phyloP scores from a whole-genome alignment of 2,329 filamentous ascomycete genomes.

The Zymoseptoria ardabiliae region DNA sequence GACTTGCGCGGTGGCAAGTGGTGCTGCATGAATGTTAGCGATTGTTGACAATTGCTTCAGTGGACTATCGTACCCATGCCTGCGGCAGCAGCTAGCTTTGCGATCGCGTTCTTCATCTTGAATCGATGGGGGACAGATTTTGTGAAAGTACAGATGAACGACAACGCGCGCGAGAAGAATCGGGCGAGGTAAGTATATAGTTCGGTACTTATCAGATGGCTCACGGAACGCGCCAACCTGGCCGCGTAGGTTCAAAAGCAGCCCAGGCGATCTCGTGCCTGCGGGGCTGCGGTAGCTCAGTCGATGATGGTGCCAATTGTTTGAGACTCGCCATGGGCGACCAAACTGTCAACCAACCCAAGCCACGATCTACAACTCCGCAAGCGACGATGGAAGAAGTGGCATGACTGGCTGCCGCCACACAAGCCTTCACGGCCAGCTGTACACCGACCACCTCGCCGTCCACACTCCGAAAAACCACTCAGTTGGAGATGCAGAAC shows the following conservation, averaged over 20 bases:
- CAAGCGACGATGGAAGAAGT: not conserved
- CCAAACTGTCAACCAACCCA: not conserved
- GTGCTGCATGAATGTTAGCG: not conserved
- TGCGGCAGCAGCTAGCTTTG: not conserved
- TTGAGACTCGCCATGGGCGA: not conserved
- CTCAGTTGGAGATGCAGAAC: not conserved
- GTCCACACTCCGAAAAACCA: not conserved
- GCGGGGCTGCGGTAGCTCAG: not conserved
- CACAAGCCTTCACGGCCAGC: not conserved
- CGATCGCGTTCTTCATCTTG: not conserved
- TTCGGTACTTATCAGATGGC: not conserved
- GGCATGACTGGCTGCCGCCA: not conserved
- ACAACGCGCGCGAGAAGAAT: not conserved
- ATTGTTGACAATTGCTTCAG: not conserved
- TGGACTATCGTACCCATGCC: not conserved
- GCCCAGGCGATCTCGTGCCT: not conserved
- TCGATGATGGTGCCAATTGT: not conserved
- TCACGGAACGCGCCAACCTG: not conserved
- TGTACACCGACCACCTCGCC: not conserved
- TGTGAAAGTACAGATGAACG: not conserved
- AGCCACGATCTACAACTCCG: not conserved
- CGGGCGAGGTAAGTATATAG: not conserved
- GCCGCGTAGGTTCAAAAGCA: not conserved
- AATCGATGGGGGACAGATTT: not conserved
- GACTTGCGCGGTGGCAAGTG: constrained; percentile 8